Base-by-base conservation (phyloP, 2,329 filamentous ascomycete species). In the Diaporthe batatas region DNA sequence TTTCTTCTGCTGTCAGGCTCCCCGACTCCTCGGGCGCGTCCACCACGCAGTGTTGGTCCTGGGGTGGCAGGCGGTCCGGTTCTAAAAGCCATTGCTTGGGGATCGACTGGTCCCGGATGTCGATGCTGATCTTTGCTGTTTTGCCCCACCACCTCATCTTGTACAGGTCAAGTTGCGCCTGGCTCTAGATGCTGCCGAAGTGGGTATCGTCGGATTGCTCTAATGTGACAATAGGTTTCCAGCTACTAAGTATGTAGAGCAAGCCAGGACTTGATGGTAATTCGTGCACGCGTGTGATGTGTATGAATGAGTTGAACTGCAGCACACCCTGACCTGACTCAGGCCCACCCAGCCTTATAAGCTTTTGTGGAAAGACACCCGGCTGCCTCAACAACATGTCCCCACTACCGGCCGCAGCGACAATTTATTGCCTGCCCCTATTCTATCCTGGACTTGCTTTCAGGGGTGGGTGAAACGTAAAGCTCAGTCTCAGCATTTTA, bases 41-140 rank as follows among this genome's bases (percentile, higher is more conserved):
- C 23, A 77, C 54, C 44, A 78, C 78, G 39, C 76, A 74, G 4
- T 76, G 77, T 8, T 82, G 64, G 4, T 78, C 74, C 21, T 77
- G 71, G 1, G 76, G 70, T 0, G 76, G 76, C 32, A 75, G 77
- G n/a, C 71, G 76, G 2, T 79, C 79, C 0, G 80, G 78, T 7
- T 82, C 77, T 0, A 83, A 74, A 0, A 71, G 75, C 82, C 82
- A 83, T 75, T 81, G 77, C 10, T 71, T 44, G 2, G 81, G 82
- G 39, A 82, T 81, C 21, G 82, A 83, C 34, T 78, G 73, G 0
- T 77, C 67, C 2, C 81, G 77, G n/a, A 82, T 79, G 36, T 81
- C 76, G 57, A 77, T 78, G 39, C 80, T 81, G 74, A 79, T 79
- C 42, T 79, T 77, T 18, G 81, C 80, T 74, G 81, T 75, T 14